Percentiles rank a stretch among this genome's conserved stretches.
Evolutionary conservation across 345 rosid genomes (phyloP).

Genomic region (Limnanthes douglasii): DNA sequence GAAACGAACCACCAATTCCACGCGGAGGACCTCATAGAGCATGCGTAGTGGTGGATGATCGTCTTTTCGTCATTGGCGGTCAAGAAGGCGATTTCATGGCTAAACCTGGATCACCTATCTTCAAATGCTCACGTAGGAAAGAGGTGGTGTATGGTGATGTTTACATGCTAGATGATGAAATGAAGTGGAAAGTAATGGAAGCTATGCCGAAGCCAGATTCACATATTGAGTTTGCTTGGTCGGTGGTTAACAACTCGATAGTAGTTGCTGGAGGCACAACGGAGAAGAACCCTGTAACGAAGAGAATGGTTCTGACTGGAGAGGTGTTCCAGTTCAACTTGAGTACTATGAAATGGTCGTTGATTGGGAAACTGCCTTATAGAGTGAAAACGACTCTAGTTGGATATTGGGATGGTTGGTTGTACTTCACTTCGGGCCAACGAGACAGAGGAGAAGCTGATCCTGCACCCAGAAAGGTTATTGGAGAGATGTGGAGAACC

Average conservation of each 20-base stretch:
- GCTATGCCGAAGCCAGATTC: slow-evolving; percentile 88
- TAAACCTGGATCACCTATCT: slow-evolving; percentile 93
- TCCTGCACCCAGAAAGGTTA: slow-evolving; percentile 66
- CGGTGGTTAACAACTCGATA: slow-evolving; percentile 67
- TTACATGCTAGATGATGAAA: slow-evolving; percentile 77
- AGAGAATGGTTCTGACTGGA: slow-evolving; percentile 80
- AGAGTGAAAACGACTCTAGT: slow-evolving; percentile 55
- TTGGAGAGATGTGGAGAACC: slow-evolving; percentile 79
- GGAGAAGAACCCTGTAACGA: slow-evolving; percentile 83
- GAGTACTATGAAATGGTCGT: slow-evolving; percentile 61
- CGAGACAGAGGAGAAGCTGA: slow-evolving; percentile 68
- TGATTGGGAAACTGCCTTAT: slow-evolving; percentile 68
- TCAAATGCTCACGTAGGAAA: slow-evolving; percentile 85
- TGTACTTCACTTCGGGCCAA: slow-evolving; percentile 79
- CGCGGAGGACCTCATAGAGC: slow-evolving; percentile 99
- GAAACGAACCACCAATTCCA: slow-evolving; percentile 78
- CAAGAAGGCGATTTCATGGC: slow-evolving; percentile 99
- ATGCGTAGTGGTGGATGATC: slow-evolving; percentile 62
- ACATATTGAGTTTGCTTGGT: slow-evolving; percentile 96
- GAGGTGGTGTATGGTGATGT: slow-evolving; percentile 90
- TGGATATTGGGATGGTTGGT: slow-evolving; percentile 66
- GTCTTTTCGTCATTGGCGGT: slow-evolving; percentile 70
- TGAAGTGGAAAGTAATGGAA: slow-evolving; percentile 79
- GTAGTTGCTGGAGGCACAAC: slow-evolving; percentile 90
- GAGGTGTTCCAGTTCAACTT: slow-evolving; percentile 81